Evolutionary conservation across 1,284 basidiomycete species (phyloP), one percentile per base, ranked within the genome.

Genomic region (Tilletia indica): DNA sequence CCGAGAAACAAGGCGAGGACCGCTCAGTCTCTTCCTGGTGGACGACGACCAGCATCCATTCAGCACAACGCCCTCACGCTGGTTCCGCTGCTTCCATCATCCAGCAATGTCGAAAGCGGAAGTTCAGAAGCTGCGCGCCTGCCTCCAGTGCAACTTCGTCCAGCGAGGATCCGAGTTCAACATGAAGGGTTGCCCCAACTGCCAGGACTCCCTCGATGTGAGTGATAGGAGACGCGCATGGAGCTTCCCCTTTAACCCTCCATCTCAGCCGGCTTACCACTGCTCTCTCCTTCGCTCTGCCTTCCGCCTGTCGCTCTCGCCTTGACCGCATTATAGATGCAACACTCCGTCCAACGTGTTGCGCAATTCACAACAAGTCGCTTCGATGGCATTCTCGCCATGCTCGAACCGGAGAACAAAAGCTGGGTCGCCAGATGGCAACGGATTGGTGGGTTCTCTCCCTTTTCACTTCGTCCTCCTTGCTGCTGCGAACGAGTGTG

Each of bases 161-260:
- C 94, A 94, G 82, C 87, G 90, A 0, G 90, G 93, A 0, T 87
- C 88, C 70, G 96, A 98, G 78, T 99, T 98, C 83, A 87, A 91
- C 69, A 89, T 89, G 76, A 87, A 88, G 61, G 96, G 96, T 2
- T 99, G 96, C 83, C 96, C 96, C 49, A 99, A 99, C 83, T 99
- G 96, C 85, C 96, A 99, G 80, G 92, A 96, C 79, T 88, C 96
- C 77, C 89, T 98, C 84, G 91, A 95, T 87, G 96, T 94, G 72
- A 63, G 87, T 83, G 21, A 11, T 3, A 19, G 19, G 4, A 25
- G 21, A 11, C 51, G 9, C 19, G 9, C 51, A 11, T 1, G 8
- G n/a, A 8, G 51, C 25, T 31, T 31, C 25, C 25, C 25, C 16
- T 54, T 54, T 0, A 54, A 19, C 19, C 51, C 2, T 31, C 25